Conservation (phyloP, 805 yeast species). For the Phaffomyces antillensis region DNA sequence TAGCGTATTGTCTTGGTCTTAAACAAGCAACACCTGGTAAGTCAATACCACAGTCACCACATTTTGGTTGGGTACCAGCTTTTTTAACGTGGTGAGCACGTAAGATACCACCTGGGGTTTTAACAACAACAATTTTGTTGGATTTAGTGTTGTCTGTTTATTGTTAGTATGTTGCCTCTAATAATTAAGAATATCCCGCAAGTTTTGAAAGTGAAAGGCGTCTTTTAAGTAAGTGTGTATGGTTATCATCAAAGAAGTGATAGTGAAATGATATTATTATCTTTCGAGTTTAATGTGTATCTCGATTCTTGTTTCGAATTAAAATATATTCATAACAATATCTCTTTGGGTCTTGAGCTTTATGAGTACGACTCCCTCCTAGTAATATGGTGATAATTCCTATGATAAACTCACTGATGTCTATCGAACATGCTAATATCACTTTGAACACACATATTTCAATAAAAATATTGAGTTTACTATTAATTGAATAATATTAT, state of each 20-base stretch:
- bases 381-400: no score
- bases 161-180: slow-evolving; percentile 17
- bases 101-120: slow-evolving; percentile 99
- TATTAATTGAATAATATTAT: no score
- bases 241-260: not conserved
- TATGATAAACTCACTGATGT: no score
- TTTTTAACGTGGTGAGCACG: slow-evolving; percentile 96
- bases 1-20: slow-evolving; percentile 98
- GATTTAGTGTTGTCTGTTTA: slow-evolving; percentile 94
- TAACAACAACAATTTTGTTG: slow-evolving; percentile 98
- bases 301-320: no score
- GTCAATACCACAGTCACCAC: slow-evolving; percentile 77
- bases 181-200: not conserved
- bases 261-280: no score
- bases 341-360: no score
- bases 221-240: not conserved
- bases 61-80: slow-evolving; percentile 72
- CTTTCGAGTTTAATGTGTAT: no score
- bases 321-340: no score
- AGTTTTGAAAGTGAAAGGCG: not conserved
- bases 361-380: no score
- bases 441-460: no score
- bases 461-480: no score
- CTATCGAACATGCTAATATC: no score
- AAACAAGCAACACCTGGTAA: slow-evolving; percentile 86